phyloP scores from a whole-genome alignment of 2,329 filamentous ascomycete species.

The Aspergillus niger region DNA sequence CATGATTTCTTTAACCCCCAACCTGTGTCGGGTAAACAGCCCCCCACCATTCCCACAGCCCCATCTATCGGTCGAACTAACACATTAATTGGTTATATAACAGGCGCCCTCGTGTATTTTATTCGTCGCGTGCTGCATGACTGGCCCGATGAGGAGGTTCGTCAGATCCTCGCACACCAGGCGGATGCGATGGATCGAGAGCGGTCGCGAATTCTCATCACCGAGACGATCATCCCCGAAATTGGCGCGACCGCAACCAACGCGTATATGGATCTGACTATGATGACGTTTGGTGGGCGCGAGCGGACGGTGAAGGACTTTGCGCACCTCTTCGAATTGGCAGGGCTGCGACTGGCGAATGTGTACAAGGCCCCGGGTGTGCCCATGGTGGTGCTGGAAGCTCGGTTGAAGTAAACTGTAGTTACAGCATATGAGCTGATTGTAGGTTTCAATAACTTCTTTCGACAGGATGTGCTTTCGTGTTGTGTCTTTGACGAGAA shows the following conservation, averaged over 20 bases:
- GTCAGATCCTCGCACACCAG: slow-evolving; percentile 25
- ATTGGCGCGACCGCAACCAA: slow-evolving; percentile 5
- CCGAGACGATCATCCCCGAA: slow-evolving; percentile 31
- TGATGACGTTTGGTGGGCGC: slow-evolving; percentile 1
- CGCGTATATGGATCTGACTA: slow-evolving; percentile 3
- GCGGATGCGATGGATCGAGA: slow-evolving; percentile 25
- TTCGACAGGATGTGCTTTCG: too few relatives aligned
- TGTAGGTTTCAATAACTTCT: too few relatives aligned
- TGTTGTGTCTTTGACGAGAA: too few relatives aligned
- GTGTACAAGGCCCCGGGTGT: background rate
- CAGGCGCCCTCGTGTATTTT: slow-evolving; percentile 33
- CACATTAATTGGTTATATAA: too few relatives aligned
- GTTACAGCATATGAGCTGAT: background rate
- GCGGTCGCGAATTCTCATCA: slow-evolving; percentile 26
- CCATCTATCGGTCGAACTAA: too few relatives aligned
- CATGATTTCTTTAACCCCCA: slow-evolving; percentile 28
- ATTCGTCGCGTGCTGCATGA: slow-evolving; percentile 37
- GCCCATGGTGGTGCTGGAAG: slow-evolving; percentile 4
- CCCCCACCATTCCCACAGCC: background rate
- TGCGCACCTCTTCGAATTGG: background rate
- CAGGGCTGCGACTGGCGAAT: background rate
- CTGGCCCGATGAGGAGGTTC: slow-evolving; percentile 23
- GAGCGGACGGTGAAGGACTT: slow-evolving; percentile 4
- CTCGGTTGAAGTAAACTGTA: background rate
- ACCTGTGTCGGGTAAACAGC: slow-evolving; percentile 23